Percentiles rank a stretch among this genome's conserved stretches.
Evolutionary conservation across 73 alveolate genomes (phyloP).

Genomic region (Diophrys sp.): DNA sequence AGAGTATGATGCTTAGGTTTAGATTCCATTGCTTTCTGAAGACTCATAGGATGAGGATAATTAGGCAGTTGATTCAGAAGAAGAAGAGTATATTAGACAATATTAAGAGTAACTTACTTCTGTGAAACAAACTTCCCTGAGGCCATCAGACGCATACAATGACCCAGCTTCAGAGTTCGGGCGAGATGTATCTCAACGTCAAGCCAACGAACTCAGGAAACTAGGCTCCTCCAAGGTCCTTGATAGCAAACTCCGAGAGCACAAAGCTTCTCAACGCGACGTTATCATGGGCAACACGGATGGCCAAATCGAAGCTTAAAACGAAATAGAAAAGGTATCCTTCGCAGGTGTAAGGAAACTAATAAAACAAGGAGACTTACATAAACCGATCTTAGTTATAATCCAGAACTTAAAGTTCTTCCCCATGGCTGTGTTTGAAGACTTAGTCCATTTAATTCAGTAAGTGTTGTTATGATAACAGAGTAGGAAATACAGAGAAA

Average conservation of each 20-base stretch:
- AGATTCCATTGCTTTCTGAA: not conserved
- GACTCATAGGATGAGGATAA: not conserved
- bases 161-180: not conserved
- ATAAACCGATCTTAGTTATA: not conserved
- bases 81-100: not conserved
- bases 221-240: no score
- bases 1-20: not conserved
- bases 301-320: not conserved
- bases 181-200: no score
- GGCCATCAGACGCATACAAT: no score
- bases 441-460: not conserved
- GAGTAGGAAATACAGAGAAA: slow-evolving; percentile 18
- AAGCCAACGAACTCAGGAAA: not conserved
- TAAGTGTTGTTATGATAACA: not conserved
- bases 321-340: not conserved
- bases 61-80: not conserved
- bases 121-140: not conserved
- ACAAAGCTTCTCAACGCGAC: no score
- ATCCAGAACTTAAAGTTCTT: not conserved
- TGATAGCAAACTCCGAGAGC: no score
- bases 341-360: not conserved
- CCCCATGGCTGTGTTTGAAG: not conserved
- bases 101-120: not conserved
- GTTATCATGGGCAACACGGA: not conserved
- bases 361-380: not conserved